Percentiles rank a stretch among this genome's conserved stretches.
phyloP scores from a whole-genome alignment of 345 rosid species.

The Acer yangbiense region DNA sequence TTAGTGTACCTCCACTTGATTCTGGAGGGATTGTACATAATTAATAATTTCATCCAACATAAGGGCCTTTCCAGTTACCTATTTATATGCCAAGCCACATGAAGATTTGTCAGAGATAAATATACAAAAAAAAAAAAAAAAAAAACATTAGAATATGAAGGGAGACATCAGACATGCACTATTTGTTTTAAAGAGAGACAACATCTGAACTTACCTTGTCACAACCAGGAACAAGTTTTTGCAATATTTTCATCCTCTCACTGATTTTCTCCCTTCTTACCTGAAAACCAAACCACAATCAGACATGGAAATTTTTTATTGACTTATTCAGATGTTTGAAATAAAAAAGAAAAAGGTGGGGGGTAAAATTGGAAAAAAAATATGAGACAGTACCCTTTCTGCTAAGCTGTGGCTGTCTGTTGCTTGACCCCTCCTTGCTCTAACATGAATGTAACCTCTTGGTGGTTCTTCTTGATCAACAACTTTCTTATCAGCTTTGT shows the following conservation, averaged over 20 bases:
- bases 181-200: background rate
- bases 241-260: constrained; percentile 65
- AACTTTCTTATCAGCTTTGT: constrained; percentile 34
- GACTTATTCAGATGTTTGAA: too few relatives aligned
- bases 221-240: constrained; percentile 79
- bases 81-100: constrained; percentile 36
- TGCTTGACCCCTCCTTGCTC: constrained; percentile 89
- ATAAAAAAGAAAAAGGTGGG: background rate
- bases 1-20: constrained; percentile 66
- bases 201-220: constrained; percentile 52
- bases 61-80: constrained; percentile 83
- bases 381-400: constrained; percentile 59
- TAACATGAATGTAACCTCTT: constrained; percentile 71
- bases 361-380: constrained; percentile 20
- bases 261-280: constrained; percentile 80
- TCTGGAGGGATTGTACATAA: constrained; percentile 69
- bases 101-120: constrained; percentile 26
- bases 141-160: background rate
- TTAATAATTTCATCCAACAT: constrained; percentile 88
- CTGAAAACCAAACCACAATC: constrained; percentile 29
- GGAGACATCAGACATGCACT: background rate
- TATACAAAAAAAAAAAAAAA: background rate
- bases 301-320: background rate
- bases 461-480: constrained; percentile 40
- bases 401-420: constrained; percentile 79